Evolutionary conservation across 257 asterid species (phyloP).

Genomic region (Linaria vulgaris): DNA sequence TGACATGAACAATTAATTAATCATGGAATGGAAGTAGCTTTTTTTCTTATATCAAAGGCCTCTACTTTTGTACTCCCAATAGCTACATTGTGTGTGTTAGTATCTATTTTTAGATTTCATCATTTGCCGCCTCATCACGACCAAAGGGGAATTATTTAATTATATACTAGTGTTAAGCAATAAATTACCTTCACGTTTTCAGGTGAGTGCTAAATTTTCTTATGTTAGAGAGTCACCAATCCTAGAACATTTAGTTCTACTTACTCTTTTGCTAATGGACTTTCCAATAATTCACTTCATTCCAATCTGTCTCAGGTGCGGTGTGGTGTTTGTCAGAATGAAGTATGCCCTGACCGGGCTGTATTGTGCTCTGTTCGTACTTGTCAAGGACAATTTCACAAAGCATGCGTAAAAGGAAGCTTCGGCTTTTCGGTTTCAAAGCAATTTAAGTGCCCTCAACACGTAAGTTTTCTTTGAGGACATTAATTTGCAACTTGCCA

Average conservation of each 20-base stretch:
- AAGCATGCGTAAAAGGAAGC: conserved; percentile 53
- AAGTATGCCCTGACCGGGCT: conserved; percentile 50
- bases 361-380: conserved; percentile 60
- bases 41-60: too few species aligned
- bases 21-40: not conserved
- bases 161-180: too few species aligned
- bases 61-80: not conserved
- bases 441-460: conserved; percentile 86
- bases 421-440: conserved; percentile 52
- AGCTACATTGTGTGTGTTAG: not conserved
- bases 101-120: not conserved
- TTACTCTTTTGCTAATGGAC: conserved; percentile 17
- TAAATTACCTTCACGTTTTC: conserved; percentile 5
- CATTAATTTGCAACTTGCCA: not conserved
- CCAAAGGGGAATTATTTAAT: not conserved
- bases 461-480: conserved; percentile 52
- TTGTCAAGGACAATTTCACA: conserved; percentile 65
- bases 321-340: conserved; percentile 64
- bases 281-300: conserved; percentile 4
- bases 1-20: too few species aligned
- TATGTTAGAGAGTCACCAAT: conserved; percentile 1
- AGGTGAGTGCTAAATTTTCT: conserved; percentile 2
- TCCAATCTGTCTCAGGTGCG: conserved; percentile 49
- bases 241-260: not conserved
- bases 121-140: not conserved